Percentiles rank a stretch among this genome's conserved stretches.
Conservation (phyloP, 208 protist species). For the Crithidia sp. region DNA sequence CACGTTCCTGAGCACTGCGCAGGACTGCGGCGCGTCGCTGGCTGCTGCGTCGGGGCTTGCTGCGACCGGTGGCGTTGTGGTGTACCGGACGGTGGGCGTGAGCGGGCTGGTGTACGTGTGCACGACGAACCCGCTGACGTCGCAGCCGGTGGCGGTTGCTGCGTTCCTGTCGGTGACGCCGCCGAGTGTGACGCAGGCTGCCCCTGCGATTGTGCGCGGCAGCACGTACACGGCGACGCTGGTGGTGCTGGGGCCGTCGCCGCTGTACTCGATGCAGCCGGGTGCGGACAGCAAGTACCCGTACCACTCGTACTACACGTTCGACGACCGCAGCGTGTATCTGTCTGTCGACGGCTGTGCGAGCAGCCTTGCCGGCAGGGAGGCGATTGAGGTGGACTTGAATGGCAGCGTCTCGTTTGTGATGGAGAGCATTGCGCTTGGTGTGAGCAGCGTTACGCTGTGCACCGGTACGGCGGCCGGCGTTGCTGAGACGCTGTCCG, state of each 20-base stretch:
- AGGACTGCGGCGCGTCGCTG: conserved; percentile 33
- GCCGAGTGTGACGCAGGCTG: conserved; percentile 35
- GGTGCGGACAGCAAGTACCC: conserved; percentile 43
- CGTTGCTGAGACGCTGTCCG: neutral
- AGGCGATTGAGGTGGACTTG: conserved; percentile 17
- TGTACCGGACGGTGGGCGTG: conserved; percentile 24
- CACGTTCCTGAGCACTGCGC: conserved; percentile 50
- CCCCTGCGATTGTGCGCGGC: conserved; percentile 49
- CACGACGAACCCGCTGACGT: conserved; percentile 32
- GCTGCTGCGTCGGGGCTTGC: conserved; percentile 22
- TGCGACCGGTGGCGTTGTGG: neutral
- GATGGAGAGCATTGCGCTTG: conserved; percentile 25
- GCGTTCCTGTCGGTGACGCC: conserved; percentile 58
- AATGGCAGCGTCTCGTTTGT: conserved; percentile 29
- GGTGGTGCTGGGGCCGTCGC: conserved; percentile 24
- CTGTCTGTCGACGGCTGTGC: conserved; percentile 48
- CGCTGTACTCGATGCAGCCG: conserved; percentile 63
- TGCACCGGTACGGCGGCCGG: conserved; percentile 55
- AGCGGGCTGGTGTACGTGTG: conserved; percentile 59
- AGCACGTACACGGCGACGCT: conserved; percentile 51
- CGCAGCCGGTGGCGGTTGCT: conserved; percentile 29
- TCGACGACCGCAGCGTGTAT: conserved; percentile 42
- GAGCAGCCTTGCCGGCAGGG: conserved; percentile 28
- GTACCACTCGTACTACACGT: conserved; percentile 44
- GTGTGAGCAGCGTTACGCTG: conserved; percentile 34